Evolutionary conservation across 2,329 filamentous ascomycete species (phyloP).

Genomic region (Exserohilum turcica): DNA sequence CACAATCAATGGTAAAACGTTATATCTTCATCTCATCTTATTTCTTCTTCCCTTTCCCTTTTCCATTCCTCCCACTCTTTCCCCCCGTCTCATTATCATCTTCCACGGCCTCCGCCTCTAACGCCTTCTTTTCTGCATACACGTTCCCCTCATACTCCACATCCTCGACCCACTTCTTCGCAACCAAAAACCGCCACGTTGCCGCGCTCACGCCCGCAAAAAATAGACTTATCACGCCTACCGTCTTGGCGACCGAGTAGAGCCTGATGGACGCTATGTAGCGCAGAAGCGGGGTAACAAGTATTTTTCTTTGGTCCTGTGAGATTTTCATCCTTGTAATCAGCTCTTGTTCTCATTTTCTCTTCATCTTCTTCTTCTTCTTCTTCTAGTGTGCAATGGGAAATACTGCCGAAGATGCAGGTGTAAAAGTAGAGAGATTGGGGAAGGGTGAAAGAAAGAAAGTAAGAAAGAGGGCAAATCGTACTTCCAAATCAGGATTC

Average conservation of each 20-base stretch:
- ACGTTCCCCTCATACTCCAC: constrained; percentile 39
- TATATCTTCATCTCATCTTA: too few species aligned
- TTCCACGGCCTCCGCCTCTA: constrained; percentile 19
- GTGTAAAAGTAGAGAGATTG: too few species aligned
- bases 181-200: constrained; percentile 27
- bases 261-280: constrained; percentile 37
- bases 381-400: background rate
- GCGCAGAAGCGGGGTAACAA: constrained; percentile 53
- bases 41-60: constrained; percentile 18
- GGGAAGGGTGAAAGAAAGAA: too few species aligned
- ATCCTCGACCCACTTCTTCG: constrained; percentile 31
- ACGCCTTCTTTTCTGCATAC: constrained; percentile 37
- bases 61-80: constrained; percentile 7
- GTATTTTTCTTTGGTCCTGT: constrained; percentile 43
- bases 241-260: constrained; percentile 23
- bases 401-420: too few species aligned
- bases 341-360: background rate
- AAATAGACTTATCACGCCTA: constrained; percentile 1
- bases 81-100: background rate
- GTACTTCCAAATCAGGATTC: constrained; percentile 54
- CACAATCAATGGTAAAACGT: too few species aligned
- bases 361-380: background rate
- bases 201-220: constrained; percentile 8
- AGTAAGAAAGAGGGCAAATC: constrained; percentile 16
- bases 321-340: background rate